These are phyloP conservation scores for Nicotiana tabacum DNA, from an alignment of 257 asterid species.

Conservation along the genomic window DNA sequence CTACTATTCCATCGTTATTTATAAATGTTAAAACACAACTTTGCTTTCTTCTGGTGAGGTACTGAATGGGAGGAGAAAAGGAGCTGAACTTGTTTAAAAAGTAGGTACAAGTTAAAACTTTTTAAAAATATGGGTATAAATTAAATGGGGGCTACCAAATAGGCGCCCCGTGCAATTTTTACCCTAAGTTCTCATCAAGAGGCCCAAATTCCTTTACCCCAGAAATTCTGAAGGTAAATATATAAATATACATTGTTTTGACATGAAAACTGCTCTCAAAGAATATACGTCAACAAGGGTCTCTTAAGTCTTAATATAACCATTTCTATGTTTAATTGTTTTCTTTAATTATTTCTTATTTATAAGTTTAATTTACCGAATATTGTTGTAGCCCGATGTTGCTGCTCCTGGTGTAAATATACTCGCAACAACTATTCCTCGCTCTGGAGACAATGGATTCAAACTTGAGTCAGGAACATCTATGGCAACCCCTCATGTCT, in stretches of 20 bases:
- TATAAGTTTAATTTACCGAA: not conserved
- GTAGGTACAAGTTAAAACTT: no score
- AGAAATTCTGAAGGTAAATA: not conserved
- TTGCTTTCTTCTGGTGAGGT: no score
- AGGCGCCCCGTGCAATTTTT: no score
- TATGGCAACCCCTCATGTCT: constrained; percentile 39
- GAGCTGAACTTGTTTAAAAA: no score
- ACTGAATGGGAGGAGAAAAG: no score
- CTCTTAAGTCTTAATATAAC: not conserved
- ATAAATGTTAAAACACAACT: no score
- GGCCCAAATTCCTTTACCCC: not conserved
- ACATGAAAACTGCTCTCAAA: not conserved
- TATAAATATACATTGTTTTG: not conserved
- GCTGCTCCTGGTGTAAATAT: not conserved
- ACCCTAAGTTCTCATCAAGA: not conserved
- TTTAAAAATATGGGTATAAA: no score
- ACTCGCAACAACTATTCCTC: not conserved
- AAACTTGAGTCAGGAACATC: constrained; percentile 26
- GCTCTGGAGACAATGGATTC: not conserved
- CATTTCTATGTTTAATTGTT: not conserved
- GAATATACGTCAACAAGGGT: no score
- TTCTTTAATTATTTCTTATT: not conserved
- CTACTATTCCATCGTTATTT: no score
- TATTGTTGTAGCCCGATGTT: not conserved
- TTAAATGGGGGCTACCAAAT: no score